A percentile compares a stretch with the other conserved stretches of the same genome.
These are phyloP conservation scores for Penicillium sp. DNA, from an alignment of 2,329 filamentous ascomycete species.

Conservation along the genomic window DNA sequence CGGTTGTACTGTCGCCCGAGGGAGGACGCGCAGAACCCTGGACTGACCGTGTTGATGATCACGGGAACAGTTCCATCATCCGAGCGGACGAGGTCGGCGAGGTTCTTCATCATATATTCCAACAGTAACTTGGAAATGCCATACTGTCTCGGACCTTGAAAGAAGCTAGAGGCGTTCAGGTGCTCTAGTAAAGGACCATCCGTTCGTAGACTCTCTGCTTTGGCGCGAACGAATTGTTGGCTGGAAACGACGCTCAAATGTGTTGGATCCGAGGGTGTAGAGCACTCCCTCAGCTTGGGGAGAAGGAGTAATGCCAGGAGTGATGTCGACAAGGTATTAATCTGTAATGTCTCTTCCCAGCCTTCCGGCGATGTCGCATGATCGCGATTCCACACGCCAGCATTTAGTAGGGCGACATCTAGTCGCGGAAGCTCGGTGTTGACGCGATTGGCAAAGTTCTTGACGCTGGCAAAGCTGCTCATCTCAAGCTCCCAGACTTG, in stretches of 20 bases:
- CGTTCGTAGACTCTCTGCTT: conserved; percentile 35
- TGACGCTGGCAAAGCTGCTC: conserved; percentile 50
- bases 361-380: conserved; percentile 46
- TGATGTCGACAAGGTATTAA: conserved; percentile 62
- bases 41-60: conserved; percentile 51
- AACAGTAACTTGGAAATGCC: conserved; percentile 48
- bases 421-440: conserved; percentile 42
- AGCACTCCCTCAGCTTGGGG: conserved; percentile 48
- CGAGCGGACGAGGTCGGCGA: conserved; percentile 36
- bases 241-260: conserved; percentile 53
- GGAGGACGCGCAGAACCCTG: conserved; percentile 49
- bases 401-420: conserved; percentile 53
- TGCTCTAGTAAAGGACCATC: conserved; percentile 38
- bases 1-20: conserved; percentile 46
- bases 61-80: conserved; percentile 43
- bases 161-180: conserved; percentile 36
- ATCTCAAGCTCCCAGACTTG: conserved; percentile 54
- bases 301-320: conserved; percentile 59
- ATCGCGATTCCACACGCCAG: conserved; percentile 46
- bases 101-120: conserved; percentile 46
- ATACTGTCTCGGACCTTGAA: conserved; percentile 42
- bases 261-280: conserved; percentile 34
- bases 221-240: conserved; percentile 42
- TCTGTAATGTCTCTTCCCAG: conserved; percentile 60
- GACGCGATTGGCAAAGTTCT: conserved; percentile 46